These are phyloP conservation scores for Trichoderma atroviride DNA, from an alignment of 2,329 filamentous ascomycete genomes.

Conservation along the genomic window DNA sequence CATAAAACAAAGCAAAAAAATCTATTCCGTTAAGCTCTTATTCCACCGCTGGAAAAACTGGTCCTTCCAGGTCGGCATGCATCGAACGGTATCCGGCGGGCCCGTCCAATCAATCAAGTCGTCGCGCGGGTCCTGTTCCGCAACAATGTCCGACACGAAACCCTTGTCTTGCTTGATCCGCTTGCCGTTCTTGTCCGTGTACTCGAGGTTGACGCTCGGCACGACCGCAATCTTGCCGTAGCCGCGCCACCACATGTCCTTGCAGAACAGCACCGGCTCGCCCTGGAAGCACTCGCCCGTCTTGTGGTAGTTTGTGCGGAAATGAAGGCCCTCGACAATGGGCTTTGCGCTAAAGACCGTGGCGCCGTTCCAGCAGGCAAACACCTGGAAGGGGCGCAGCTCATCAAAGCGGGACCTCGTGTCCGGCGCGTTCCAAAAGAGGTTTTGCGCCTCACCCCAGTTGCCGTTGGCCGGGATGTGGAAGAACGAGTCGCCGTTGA, in stretches of 20 bases:
- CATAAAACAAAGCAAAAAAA: not conserved
- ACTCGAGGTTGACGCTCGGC: constrained; percentile 58
- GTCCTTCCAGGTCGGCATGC: constrained; percentile 47
- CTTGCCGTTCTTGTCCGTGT: constrained; percentile 49
- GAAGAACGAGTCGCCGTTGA: constrained; percentile 59
- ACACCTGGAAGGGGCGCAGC: constrained; percentile 59
- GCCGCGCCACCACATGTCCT: constrained; percentile 57
- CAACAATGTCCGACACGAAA: constrained; percentile 45
- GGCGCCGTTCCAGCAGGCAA: constrained; percentile 64
- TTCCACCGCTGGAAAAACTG: constrained; percentile 48
- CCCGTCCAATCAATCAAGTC: constrained; percentile 48
- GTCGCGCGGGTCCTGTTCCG: constrained; percentile 34
- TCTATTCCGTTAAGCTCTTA: constrained; percentile 23
- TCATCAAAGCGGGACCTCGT: constrained; percentile 39
- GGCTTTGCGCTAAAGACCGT: constrained; percentile 52
- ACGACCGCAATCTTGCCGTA: constrained; percentile 58
- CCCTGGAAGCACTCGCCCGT: constrained; percentile 55
- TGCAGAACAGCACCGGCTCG: constrained; percentile 59
- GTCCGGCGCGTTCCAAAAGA: constrained; percentile 55
- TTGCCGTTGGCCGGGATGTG: constrained; percentile 52
- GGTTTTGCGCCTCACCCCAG: constrained; percentile 52
- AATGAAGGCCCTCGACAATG: constrained; percentile 48
- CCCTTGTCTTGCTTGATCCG: constrained; percentile 55
- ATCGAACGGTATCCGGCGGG: constrained; percentile 52
- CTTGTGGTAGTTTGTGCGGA: constrained; percentile 41